phyloP scores from a whole-genome alignment of 2,329 filamentous ascomycete genomes.

The Chrysoporthe cubensis region DNA sequence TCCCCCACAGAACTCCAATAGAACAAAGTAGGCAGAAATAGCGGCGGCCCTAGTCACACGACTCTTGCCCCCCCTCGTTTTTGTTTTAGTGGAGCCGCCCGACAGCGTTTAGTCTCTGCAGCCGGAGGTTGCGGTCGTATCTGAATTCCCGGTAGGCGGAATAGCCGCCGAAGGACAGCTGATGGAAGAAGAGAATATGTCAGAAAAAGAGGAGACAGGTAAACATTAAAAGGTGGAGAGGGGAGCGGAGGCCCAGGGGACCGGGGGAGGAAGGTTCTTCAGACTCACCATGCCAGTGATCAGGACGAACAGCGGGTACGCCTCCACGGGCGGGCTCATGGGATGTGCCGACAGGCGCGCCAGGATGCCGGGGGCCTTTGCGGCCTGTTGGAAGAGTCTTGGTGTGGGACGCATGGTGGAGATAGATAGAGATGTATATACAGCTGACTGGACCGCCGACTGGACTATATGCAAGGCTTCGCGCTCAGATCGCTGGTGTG shows the following conservation, averaged over 20 bases:
- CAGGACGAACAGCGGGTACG: conserved; percentile 25
- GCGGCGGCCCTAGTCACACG: too few species aligned
- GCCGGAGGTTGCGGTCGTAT: conserved; percentile 25
- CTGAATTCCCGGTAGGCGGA: conserved; percentile 24
- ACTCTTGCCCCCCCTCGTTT: too few species aligned
- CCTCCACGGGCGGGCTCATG: conserved; percentile 27
- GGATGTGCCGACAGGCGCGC: conserved; percentile 23
- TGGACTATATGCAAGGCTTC: not conserved
- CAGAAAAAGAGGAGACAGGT: not conserved
- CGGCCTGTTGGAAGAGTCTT: conserved; percentile 22
- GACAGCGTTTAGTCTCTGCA: conserved; percentile 25
- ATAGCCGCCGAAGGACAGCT: conserved; percentile 26
- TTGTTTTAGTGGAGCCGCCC: conserved; percentile 8
- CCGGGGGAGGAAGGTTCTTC: too few species aligned
- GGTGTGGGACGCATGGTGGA: conserved; percentile 27
- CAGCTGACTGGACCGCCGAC: not conserved
- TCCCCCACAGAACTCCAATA: not conserved
- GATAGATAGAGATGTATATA: not conserved
- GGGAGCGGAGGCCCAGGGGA: not conserved
- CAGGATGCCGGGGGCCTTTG: conserved; percentile 19
- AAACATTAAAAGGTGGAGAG: too few species aligned
- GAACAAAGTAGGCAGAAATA: too few species aligned
- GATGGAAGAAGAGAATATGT: not conserved
- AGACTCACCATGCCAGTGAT: conserved; percentile 25
- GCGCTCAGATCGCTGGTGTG: too few species aligned